Evolutionary conservation across 2,329 filamentous ascomycete species (phyloP).

Genomic region (Fusarium praegraminearum): DNA sequence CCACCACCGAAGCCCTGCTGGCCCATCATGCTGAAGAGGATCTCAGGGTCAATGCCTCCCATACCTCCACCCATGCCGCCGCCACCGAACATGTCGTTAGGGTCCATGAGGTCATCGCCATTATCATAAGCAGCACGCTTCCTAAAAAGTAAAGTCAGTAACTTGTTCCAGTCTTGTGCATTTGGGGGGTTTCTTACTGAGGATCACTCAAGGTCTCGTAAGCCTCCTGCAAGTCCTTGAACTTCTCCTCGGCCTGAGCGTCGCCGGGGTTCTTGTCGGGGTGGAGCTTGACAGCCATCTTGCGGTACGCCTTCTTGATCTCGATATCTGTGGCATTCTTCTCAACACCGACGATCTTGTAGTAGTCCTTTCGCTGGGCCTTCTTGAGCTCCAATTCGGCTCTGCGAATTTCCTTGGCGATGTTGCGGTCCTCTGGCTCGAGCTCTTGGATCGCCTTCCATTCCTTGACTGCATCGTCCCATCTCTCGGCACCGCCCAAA

Average conservation of each 20-base stretch:
- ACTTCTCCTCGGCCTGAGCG: conserved; percentile 84
- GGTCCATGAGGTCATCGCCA: conserved; percentile 90
- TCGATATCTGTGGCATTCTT: conserved; percentile 87
- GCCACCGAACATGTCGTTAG: conserved; percentile 84
- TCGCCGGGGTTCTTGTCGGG: conserved; percentile 98
- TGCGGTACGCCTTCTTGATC: conserved; percentile 97
- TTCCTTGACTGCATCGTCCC: conserved; percentile 91
- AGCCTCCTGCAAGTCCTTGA: conserved; percentile 98
- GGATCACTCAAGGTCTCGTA: conserved; percentile 96
- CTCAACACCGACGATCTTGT: conserved; percentile 91
- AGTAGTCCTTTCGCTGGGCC: conserved; percentile 96
- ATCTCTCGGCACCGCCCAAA: conserved; percentile 83
- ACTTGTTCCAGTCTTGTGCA: background rate
- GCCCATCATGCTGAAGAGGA: conserved; percentile 88
- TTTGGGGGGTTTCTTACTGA: conserved; percentile 72
- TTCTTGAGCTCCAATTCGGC: conserved; percentile 98
- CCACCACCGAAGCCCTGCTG: conserved; percentile 69
- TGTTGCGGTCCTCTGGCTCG: conserved; percentile 82
- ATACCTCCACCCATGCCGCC: conserved; percentile 74
- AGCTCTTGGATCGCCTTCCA: conserved; percentile 87
- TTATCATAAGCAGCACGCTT: conserved; percentile 93
- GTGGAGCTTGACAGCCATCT: conserved; percentile 92
- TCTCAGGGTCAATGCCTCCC: conserved; percentile 79
- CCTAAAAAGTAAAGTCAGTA: conserved; percentile 61
- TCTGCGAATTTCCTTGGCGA: conserved; percentile 86